Conservation (phyloP, 768 basidiomycete species). For the Melanogaster broomeanus region DNA sequence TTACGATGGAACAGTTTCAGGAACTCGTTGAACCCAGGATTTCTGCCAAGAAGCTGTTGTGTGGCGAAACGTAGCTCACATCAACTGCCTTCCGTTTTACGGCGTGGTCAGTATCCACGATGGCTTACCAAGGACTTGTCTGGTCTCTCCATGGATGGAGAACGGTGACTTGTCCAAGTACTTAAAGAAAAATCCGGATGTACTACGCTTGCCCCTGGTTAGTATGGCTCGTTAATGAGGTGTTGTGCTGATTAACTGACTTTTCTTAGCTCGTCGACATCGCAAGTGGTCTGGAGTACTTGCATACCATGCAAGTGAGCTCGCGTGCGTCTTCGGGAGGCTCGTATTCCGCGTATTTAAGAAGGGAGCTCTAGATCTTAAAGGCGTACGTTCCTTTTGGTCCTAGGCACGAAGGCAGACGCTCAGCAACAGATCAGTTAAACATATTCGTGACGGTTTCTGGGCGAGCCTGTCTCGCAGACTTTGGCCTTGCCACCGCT, state of each 20-base stretch:
- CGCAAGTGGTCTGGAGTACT: constrained; percentile 38
- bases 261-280: constrained; percentile 38
- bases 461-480: constrained; percentile 31
- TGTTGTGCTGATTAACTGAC: constrained; percentile 1
- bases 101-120: constrained; percentile 19
- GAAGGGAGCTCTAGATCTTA: no score
- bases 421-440: constrained; percentile 13
- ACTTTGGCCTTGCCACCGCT: constrained; percentile 29
- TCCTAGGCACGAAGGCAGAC: neutral
- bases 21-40: constrained; percentile 15
- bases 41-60: constrained; percentile 32
- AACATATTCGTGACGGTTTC: constrained; percentile 31
- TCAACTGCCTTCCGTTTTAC: constrained; percentile 32
- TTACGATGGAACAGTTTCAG: neutral
- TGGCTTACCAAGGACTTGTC: constrained; percentile 13
- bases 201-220: constrained; percentile 34
- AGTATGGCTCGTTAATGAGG: constrained; percentile 3
- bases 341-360: no score
- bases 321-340: constrained; percentile 45
- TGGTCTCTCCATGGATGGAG: constrained; percentile 28
- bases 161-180: constrained; percentile 34
- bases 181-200: constrained; percentile 25
- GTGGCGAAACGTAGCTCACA: constrained; percentile 31
- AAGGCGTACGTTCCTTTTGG: constrained; percentile 34
- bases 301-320: constrained; percentile 39